A percentile compares a stretch with the other conserved stretches of the same genome.
Conservation (phyloP, 768 basidiomycete species). For the Guyanaporus albipodus region DNA sequence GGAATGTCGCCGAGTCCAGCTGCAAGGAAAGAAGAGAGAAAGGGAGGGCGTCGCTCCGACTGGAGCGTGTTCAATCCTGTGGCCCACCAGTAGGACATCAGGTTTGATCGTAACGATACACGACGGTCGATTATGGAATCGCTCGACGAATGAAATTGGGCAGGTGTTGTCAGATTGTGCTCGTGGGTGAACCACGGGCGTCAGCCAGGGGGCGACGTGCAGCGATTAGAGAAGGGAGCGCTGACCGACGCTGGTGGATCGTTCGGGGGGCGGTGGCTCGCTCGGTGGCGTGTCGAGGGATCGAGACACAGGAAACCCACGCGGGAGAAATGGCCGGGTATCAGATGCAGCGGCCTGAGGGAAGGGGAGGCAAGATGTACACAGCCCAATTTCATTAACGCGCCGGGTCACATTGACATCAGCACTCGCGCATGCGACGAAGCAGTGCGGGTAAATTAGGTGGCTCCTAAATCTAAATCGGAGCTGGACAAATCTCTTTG, state of each 20-base stretch:
- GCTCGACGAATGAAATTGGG: background rate
- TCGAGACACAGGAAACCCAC: background rate
- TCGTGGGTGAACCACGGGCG: no score
- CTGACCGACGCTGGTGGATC: background rate
- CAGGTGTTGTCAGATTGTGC: background rate
- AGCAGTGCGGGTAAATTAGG: conserved; percentile 2
- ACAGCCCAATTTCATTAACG: conserved; percentile 18
- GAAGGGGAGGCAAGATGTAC: background rate
- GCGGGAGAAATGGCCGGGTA: background rate
- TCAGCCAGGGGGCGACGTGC: background rate
- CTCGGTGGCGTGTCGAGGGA: background rate
- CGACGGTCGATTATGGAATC: conserved; percentile 3
- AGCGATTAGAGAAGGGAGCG: background rate
- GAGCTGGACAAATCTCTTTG: no score
- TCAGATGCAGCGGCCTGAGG: background rate
- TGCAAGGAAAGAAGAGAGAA: no score
- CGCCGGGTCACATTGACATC: no score
- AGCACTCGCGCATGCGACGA: conserved; percentile 2
- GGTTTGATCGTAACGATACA: conserved; percentile 16
- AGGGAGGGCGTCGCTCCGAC: no score
- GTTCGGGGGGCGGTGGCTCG: background rate
- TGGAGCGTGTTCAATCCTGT: background rate
- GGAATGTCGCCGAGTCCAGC: no score
- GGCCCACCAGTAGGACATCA: conserved; percentile 5
- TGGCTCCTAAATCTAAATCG: background rate